Conservation (phyloP, 23 red algal genomes). For the Gracilaria domingensis region DNA sequence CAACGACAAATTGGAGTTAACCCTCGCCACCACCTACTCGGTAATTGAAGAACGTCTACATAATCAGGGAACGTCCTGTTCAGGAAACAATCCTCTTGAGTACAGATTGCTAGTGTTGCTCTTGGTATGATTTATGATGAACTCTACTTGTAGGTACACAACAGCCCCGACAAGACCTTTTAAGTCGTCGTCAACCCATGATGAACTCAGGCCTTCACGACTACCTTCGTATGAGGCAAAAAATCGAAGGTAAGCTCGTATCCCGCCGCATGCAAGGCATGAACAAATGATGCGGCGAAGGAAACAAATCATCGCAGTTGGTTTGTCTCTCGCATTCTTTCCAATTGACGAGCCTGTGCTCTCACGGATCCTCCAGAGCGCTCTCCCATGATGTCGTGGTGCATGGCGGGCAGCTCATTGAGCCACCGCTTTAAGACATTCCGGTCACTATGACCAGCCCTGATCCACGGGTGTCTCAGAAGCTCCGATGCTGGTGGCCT, state of each 20-base stretch:
- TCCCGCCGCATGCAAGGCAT: not conserved
- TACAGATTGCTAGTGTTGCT: not conserved
- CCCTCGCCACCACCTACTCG: too few species aligned
- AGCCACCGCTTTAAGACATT: slow-evolving; percentile 17
- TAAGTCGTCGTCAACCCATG: not conserved
- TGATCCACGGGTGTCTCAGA: slow-evolving; percentile 73
- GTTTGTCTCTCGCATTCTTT: slow-evolving; percentile 33
- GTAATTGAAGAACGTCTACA: too few species aligned
- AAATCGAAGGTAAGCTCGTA: not conserved
- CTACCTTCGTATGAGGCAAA: not conserved
- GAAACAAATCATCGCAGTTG: slow-evolving; percentile 1
- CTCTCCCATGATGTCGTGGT: slow-evolving; percentile 19
- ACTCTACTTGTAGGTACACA: slow-evolving; percentile 18
- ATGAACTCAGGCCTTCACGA: not conserved
- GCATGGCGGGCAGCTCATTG: slow-evolving; percentile 22
- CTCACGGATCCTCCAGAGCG: slow-evolving; percentile 26
- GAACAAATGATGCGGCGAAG: not conserved
- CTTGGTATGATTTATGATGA: not conserved
- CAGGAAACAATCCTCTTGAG: not conserved
- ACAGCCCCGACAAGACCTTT: not conserved
- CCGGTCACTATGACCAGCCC: not conserved
- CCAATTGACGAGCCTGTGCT: slow-evolving; percentile 17
- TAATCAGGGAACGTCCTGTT: too few species aligned
- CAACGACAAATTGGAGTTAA: too few species aligned
- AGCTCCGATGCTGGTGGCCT: slow-evolving; percentile 59